phyloP scores from a whole-genome alignment of 176 grass and related monocot species.

The Oryza coarctata region DNA sequence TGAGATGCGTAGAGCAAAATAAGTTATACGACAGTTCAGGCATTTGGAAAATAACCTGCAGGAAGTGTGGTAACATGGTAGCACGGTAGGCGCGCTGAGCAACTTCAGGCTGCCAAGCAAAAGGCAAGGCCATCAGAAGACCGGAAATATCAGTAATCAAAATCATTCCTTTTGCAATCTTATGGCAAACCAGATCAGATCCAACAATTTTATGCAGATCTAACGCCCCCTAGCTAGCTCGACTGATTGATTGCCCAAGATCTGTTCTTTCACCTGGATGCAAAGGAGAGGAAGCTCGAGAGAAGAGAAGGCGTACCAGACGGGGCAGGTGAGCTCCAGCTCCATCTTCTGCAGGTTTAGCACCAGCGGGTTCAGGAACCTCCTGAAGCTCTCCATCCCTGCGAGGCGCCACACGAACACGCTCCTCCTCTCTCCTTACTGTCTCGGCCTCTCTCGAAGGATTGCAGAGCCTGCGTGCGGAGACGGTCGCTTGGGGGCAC shows the following conservation, averaged over 20 bases:
- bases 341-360: constrained; percentile 98
- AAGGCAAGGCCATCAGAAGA: not conserved
- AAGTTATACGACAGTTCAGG: not conserved
- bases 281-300: not conserved
- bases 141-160: not conserved
- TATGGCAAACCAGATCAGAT: not conserved
- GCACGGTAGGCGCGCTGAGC: constrained; percentile 64
- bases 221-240: not conserved
- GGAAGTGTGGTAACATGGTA: constrained; percentile 82
- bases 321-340: constrained; percentile 91
- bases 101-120: constrained; percentile 67
- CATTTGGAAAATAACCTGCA: constrained; percentile 54
- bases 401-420: not conserved
- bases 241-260: not conserved
- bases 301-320: constrained; percentile 47
- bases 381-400: constrained; percentile 62
- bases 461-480: not conserved
- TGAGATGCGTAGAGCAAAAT: not conserved
- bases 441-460: not conserved
- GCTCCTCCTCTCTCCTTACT: not conserved
- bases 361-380: constrained; percentile 80
- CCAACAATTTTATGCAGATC: not conserved
- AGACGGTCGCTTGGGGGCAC: not conserved
- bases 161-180: not conserved
- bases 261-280: not conserved